Conservation (phyloP, 2,329 filamentous ascomycete genomes). For the Penicillium sp. region DNA sequence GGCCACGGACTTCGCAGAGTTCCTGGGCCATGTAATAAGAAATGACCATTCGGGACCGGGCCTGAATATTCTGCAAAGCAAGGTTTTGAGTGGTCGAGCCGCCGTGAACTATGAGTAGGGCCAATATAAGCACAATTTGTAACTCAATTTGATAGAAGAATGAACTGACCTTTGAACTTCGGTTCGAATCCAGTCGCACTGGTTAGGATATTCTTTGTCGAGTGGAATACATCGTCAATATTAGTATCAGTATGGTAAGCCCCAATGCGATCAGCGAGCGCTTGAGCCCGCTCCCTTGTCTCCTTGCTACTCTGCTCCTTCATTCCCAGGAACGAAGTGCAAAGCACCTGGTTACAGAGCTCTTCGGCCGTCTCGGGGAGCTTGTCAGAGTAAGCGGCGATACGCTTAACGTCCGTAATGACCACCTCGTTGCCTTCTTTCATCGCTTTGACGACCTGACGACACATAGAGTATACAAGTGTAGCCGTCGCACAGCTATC, state of each 20-base stretch:
- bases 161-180: constrained; percentile 12
- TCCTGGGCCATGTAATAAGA: constrained; percentile 14
- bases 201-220: constrained; percentile 14
- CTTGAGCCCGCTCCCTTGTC: background rate
- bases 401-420: constrained; percentile 56
- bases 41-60: constrained; percentile 12
- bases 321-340: constrained; percentile 2
- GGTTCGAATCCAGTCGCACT: constrained; percentile 11
- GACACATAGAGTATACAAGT: constrained; percentile 47
- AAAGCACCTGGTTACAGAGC: constrained; percentile 49
- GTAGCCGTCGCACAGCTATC: constrained; percentile 44
- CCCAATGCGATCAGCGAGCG: constrained; percentile 10
- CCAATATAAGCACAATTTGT: background rate
- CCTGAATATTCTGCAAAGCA: constrained; percentile 15
- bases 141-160: background rate
- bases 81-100: constrained; percentile 10
- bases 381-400: constrained; percentile 55
- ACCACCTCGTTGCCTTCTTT: constrained; percentile 52
- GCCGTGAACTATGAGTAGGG: constrained; percentile 3
- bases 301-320: constrained; percentile 2
- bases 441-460: constrained; percentile 41
- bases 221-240: constrained; percentile 11
- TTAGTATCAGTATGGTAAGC: constrained; percentile 15
- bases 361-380: constrained; percentile 63
- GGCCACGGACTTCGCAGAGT: constrained; percentile 9